Base-by-base conservation (phyloP, 345 rosid species). In the Lepidium aucheri region DNA sequence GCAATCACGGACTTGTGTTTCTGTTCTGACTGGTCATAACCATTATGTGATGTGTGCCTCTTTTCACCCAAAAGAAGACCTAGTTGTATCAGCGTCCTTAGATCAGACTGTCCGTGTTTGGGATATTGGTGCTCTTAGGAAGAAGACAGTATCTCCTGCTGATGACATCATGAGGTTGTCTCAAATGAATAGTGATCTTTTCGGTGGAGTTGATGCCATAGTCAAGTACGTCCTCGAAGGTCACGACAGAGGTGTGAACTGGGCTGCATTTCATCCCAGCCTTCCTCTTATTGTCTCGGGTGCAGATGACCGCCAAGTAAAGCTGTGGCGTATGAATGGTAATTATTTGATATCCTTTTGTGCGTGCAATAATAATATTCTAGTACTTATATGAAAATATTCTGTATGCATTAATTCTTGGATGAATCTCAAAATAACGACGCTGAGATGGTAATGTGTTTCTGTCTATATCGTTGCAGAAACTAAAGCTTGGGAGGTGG, bases 401-500 rank as follows among this genome's bases (percentile, higher is more conserved):
- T 9, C 3, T 45, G 39, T 11, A 33, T 33, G 41, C 58, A 3
- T 16, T 53, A 34, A 33, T 53, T 17, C 24, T 46, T 46, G 12
- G 30, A 46, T 46, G 52, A 46, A 10, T 46, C 52, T 12, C 3
- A 8, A 6, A 10, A 36, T 12, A 35, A 26, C 6, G 7, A 34
- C 17, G 45, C 45, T 22, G 12, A 9, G 30, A 16, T 55, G 14
- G 45, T 56, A 20, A 39, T 24, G 36, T n/a, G 12, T 24, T 39
- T 12, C 15, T 41, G 58, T 18, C 6, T 24, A 24, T 69, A 36
- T 61, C n/a, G n/a, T 79, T 73, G 67, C 91, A 91, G 97, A 88
- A 42, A 88, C 97, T 22, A 85, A 91, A 82, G 96, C 96, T 39
- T 91, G 97, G 96, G 96, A 91, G 74, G 97, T 88, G 53, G 97